Evolutionary conservation across 257 asterid species (phyloP), one percentile per base, ranked within the genome.

Genomic region (Nicotiana sylvestris): DNA sequence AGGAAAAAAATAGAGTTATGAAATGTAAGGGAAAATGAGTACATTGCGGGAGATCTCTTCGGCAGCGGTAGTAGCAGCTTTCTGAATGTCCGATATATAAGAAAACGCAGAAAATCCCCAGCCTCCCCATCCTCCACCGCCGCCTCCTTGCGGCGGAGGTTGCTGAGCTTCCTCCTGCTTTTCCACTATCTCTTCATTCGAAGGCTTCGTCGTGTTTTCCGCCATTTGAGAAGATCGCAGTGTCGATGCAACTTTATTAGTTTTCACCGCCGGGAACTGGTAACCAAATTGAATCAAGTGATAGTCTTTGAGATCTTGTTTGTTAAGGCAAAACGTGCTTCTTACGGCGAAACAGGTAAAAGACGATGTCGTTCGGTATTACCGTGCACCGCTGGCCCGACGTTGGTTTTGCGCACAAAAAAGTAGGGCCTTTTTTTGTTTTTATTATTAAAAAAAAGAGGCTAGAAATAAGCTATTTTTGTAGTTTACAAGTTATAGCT

Each of bases 11-110:
- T 69, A 56, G 35, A 39, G 78, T 46, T 72, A 27, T 8, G 21
- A 25, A 39, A 39, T n/a, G 57, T 17, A 4, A 39, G 78, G 57
- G 7, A 68, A 64, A 64, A 80, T 4, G 25, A 39, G 55, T 89
- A 94, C 98, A 90, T 91, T 92, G 89, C 97, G 97, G 76, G 98
- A 94, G 91, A 92, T 93, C 94, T 93, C 98, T 82, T 93, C 98
- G 60, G 97, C 97, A 81, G 94, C 98, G 60, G 83, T 84, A 17
- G 95, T 81, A 56, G 97, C 97, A 78, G 92, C 97, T 83, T 93
- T 93, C 88, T 92, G 97, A 82, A 94, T 92, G 90, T 93, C 97
- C 78, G 98, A 89, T 25, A 94, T 86, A 83, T 94, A 94, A 39
- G 97, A 91, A 53, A 92, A 81, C 32, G 97, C 88, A 64, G 93